Base-by-base conservation (phyloP, 2,329 filamentous ascomycete genomes). In the Zymoseptoria tritici region DNA sequence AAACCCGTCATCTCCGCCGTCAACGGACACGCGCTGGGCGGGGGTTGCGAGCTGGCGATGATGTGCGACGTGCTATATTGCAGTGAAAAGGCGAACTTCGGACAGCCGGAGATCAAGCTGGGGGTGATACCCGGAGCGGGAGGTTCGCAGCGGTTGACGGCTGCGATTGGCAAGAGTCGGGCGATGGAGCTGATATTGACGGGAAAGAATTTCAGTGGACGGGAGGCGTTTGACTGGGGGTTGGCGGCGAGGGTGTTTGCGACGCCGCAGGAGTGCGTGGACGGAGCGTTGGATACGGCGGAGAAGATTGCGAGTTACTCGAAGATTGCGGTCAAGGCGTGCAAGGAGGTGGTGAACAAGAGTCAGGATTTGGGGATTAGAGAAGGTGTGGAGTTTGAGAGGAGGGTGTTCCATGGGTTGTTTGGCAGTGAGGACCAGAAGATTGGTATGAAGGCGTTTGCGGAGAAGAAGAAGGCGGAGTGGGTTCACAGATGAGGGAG, bases 281-380 rank as follows among this genome's bases (percentile, higher is more conserved):
- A 91, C 69, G 90, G 85, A 58, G 86, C 91, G 2, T 74, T 96
- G 62, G 85, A 87, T 72, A 93, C 91, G 19, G 94, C 94, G 2
- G 90, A 89, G 80, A 92, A 85, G 56, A 97, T 99, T 77, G 92
- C 94, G 0, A 79, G 88, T 0, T 91, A 94, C 76, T 92, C 89
- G 56, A 85, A 83, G 72, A 87, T 99, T n/a, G 89, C 93, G 1
- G 85, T 96, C 60, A 86, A 91, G 78, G 94, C 89, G 9, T 88
- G 85, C 59, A 99, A 99, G 82, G 94, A 99, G 81, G 93, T 94
- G n/a, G 93, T 99, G 58, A 96, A 97, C 75, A 97, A 97, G 86
- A 96, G 91, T 75, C 92, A 97, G 80, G 94, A 99, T 69, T 77
- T 96, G 67, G 81, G 87, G 3, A 78, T 99, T 61, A 80, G 89